Conservation (phyloP, 2,329 filamentous ascomycete genomes). For the Trichoderma sp. region DNA sequence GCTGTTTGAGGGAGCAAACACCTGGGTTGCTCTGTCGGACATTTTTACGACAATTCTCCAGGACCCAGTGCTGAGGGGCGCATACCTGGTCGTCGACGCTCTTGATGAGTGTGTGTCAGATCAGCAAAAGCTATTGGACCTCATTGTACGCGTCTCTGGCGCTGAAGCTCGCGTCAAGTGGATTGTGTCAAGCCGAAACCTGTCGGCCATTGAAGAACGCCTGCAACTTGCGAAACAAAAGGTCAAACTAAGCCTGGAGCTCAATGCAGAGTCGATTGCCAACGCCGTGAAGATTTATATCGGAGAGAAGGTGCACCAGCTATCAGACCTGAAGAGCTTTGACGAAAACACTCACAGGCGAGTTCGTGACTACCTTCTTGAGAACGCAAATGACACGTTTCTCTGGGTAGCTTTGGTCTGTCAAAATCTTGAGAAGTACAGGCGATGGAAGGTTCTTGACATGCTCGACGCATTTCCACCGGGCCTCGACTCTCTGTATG, state of each 20-base stretch:
- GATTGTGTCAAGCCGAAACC: constrained; percentile 50
- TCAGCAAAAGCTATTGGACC: constrained; percentile 43
- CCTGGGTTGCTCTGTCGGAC: constrained; percentile 41
- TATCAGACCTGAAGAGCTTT: constrained; percentile 34
- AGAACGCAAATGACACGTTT: constrained; percentile 43
- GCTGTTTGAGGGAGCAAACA: constrained; percentile 47
- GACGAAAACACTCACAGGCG: constrained; percentile 13
- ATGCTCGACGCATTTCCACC: constrained; percentile 38
- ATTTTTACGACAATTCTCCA: constrained; percentile 47
- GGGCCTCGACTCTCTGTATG: constrained; percentile 44
- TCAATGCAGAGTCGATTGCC: constrained; percentile 42
- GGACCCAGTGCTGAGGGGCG: constrained; percentile 37
- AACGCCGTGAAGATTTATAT: constrained; percentile 46
- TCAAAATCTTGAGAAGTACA: constrained; percentile 29
- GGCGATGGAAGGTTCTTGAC: constrained; percentile 29
- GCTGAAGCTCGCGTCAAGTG: constrained; percentile 41
- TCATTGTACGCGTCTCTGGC: constrained; percentile 36
- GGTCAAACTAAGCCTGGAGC: constrained; percentile 41
- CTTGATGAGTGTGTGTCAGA: constrained; percentile 45
- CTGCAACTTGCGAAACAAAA: constrained; percentile 34
- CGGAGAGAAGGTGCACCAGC: constrained; percentile 36
- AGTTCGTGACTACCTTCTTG: constrained; percentile 31
- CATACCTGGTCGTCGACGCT: constrained; percentile 47
- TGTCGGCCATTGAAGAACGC: constrained; percentile 40
- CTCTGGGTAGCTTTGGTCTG: constrained; percentile 36